These are phyloP conservation scores for Gymnopilus junonius DNA, from an alignment of 768 basidiomycete species.

Conservation along the genomic window DNA sequence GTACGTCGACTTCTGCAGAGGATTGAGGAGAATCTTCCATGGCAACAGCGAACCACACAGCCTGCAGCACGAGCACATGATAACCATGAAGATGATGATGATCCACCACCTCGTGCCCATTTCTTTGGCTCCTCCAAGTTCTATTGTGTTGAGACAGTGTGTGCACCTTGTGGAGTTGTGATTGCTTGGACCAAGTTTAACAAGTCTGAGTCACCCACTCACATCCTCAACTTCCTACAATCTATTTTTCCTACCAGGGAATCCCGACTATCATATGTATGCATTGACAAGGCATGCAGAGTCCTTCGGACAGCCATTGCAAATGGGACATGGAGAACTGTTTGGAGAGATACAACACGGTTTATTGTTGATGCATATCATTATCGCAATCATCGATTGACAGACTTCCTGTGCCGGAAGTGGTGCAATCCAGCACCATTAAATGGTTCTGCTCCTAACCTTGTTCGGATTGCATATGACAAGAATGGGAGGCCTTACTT, in stretches of 20 bases:
- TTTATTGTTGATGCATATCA: slow-evolving; percentile 40
- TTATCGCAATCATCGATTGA: slow-evolving; percentile 30
- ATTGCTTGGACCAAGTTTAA: slow-evolving; percentile 34
- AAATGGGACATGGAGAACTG: slow-evolving; percentile 6
- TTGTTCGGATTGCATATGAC: slow-evolving; percentile 26
- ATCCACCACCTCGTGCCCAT: slow-evolving; percentile 11
- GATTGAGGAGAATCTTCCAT: too few relatives aligned
- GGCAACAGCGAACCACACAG: neutral
- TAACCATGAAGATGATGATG: slow-evolving; percentile 20
- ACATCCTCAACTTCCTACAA: slow-evolving; percentile 24
- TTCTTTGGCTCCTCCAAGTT: slow-evolving; percentile 21
- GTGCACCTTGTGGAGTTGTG: slow-evolving; percentile 32
- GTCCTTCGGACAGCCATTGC: slow-evolving; percentile 13
- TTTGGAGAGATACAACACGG: slow-evolving; percentile 23
- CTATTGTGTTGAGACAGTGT: slow-evolving; percentile 35
- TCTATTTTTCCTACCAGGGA: slow-evolving; percentile 21
- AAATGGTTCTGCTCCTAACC: slow-evolving; percentile 34
- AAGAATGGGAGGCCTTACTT: slow-evolving; percentile 16
- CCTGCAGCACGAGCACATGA: neutral
- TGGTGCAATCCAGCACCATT: slow-evolving; percentile 36
- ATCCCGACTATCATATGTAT: slow-evolving; percentile 23
- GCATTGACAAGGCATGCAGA: slow-evolving; percentile 30
- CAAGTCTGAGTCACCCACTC: slow-evolving; percentile 29
- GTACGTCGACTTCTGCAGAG: too few relatives aligned
- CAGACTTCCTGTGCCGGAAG: slow-evolving; percentile 30